Conservation (phyloP, 2,329 filamentous ascomycete species). For the Blumeriella jaapii region DNA sequence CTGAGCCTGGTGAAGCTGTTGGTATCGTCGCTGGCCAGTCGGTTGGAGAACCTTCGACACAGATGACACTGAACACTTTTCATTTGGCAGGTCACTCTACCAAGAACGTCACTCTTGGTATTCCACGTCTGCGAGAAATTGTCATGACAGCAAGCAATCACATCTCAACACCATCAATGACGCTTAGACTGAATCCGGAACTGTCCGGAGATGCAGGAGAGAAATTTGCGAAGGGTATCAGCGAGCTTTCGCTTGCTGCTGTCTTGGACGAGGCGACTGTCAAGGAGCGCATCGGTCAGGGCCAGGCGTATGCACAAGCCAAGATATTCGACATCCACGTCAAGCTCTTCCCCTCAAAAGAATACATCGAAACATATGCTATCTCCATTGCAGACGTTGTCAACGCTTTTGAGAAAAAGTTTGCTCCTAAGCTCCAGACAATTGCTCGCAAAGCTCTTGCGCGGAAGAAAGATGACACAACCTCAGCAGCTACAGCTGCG, state of each 20-base stretch:
- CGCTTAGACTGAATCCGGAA: slow-evolving; percentile 64
- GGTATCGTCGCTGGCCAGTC: slow-evolving; percentile 96
- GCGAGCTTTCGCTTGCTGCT: slow-evolving; percentile 70
- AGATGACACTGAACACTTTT: slow-evolving; percentile 99
- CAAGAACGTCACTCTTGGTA: slow-evolving; percentile 98
- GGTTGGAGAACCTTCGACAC: slow-evolving; percentile 91
- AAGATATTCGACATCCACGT: slow-evolving; percentile 79
- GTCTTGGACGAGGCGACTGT: slow-evolving; percentile 74
- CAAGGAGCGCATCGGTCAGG: slow-evolving; percentile 66
- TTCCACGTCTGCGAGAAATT: slow-evolving; percentile 92
- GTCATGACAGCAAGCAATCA: slow-evolving; percentile 89
- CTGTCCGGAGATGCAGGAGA: slow-evolving; percentile 57
- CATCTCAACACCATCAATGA: slow-evolving; percentile 88
- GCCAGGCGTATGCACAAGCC: slow-evolving; percentile 54
- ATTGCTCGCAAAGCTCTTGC: slow-evolving; percentile 66
- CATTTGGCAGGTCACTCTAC: slow-evolving; percentile 97
- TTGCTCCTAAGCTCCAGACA: slow-evolving; percentile 60
- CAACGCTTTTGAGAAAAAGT: slow-evolving; percentile 65
- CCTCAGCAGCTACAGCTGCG: slow-evolving; percentile 49
- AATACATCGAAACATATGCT: slow-evolving; percentile 79
- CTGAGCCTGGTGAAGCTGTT: slow-evolving; percentile 92
- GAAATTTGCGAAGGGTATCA: slow-evolving; percentile 85
- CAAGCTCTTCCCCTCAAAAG: slow-evolving; percentile 70
- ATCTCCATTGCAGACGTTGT: slow-evolving; percentile 71
- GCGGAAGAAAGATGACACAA: slow-evolving; percentile 62